Conservation (phyloP, 495 filamentous ascomycete species). For the Xylaria telfairii region DNA sequence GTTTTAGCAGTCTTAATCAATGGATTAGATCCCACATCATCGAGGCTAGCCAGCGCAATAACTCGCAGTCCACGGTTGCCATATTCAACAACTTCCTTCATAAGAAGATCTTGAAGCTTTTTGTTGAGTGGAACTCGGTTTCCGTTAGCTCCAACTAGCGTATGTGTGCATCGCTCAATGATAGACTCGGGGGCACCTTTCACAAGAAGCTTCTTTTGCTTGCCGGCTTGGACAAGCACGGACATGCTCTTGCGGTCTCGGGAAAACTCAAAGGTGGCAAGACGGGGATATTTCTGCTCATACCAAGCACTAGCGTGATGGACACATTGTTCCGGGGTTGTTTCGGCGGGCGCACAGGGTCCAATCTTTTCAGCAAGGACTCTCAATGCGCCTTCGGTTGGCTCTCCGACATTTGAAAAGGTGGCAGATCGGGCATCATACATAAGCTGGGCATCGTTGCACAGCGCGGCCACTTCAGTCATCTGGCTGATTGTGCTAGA, state of each 20-base stretch:
- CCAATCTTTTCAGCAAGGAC: constrained; percentile 96
- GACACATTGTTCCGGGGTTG: constrained; percentile 60
- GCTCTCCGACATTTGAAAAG: constrained; percentile 90
- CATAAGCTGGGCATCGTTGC: constrained; percentile 86
- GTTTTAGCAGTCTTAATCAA: constrained; percentile 77
- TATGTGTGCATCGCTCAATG: constrained; percentile 86
- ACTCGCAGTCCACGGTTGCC: constrained; percentile 92
- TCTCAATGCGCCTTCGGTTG: constrained; percentile 92
- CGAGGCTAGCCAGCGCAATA: constrained; percentile 86
- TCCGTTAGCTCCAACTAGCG: constrained; percentile 75
- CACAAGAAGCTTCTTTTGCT: constrained; percentile 81
- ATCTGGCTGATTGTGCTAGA: constrained; percentile 83
- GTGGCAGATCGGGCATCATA: constrained; percentile 74
- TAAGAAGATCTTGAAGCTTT: constrained; percentile 69
- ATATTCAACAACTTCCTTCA: constrained; percentile 83
- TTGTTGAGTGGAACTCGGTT: constrained; percentile 72
- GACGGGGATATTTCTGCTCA: constrained; percentile 72
- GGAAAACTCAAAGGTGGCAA: constrained; percentile 96
- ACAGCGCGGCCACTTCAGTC: constrained; percentile 85
- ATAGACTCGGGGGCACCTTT: constrained; percentile 97
- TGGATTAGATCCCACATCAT: constrained; percentile 72
- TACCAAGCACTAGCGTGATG: constrained; percentile 86
- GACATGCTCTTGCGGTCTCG: constrained; percentile 99
- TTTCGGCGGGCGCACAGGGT: constrained; percentile 50
- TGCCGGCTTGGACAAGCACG: constrained; percentile 76